These are phyloP conservation scores for Colletotrichum sp. DNA, from an alignment of 2,329 filamentous ascomycete genomes.

Conservation along the genomic window DNA sequence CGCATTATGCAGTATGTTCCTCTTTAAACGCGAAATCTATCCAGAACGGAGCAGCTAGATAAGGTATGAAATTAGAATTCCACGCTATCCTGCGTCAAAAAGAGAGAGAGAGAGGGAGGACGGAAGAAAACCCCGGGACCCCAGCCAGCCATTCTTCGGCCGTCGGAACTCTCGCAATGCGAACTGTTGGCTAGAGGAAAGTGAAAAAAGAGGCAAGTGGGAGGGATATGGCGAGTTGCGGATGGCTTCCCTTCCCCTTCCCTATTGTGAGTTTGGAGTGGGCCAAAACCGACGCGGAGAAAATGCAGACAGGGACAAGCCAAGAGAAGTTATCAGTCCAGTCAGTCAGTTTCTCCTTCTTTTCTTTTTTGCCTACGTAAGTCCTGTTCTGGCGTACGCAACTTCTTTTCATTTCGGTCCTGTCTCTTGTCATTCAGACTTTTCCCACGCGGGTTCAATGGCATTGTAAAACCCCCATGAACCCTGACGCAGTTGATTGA, in stretches of 20 bases:
- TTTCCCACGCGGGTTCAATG: neutral
- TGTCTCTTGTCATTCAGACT: neutral
- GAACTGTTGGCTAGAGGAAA: neutral
- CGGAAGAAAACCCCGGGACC: neutral
- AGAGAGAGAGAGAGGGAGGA: neutral
- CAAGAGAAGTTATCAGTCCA: neutral
- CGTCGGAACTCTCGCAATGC: constrained; percentile 2
- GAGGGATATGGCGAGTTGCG: neutral
- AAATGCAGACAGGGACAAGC: neutral
- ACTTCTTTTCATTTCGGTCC: neutral
- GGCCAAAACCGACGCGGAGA: neutral
- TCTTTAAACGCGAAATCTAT: neutral
- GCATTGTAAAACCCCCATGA: neutral
- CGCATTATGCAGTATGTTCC: neutral
- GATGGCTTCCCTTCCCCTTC: neutral
- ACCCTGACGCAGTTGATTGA: neutral
- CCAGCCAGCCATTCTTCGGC: neutral
- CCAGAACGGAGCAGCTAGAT: neutral
- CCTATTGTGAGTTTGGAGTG: neutral
- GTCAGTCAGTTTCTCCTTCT: neutral
- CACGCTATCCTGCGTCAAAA: neutral
- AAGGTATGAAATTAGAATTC: neutral
- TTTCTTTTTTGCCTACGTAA: neutral
- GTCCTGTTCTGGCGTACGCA: neutral
- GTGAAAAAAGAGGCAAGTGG: neutral